Conservation (phyloP, 2,329 filamentous ascomycete genomes). For the Bipolaris gigantea region DNA sequence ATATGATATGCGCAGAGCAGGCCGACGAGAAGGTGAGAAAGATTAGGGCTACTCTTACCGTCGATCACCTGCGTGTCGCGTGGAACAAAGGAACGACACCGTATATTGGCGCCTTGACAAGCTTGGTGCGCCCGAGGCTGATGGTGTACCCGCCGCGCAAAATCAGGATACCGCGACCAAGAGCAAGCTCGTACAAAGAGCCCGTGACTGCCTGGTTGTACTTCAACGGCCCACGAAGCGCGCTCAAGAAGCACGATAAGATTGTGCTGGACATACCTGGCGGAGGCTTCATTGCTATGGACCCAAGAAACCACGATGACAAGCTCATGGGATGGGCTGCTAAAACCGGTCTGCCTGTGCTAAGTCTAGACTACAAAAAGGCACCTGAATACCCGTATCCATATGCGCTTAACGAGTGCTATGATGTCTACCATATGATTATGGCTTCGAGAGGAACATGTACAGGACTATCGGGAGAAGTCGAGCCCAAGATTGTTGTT, state of each 20-base stretch:
- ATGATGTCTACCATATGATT: constrained; percentile 78
- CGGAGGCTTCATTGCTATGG: constrained; percentile 96
- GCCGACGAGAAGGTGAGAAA: constrained; percentile 96
- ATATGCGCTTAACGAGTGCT: constrained; percentile 84
- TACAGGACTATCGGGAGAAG: constrained; percentile 70
- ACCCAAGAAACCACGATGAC: constrained; percentile 90
- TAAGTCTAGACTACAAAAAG: constrained; percentile 90
- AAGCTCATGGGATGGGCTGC: constrained; percentile 91
- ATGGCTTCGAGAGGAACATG: constrained; percentile 73
- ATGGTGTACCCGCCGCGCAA: constrained; percentile 80
- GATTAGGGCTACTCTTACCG: constrained; percentile 80
- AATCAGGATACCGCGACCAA: constrained; percentile 80
- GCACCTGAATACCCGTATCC: constrained; percentile 84
- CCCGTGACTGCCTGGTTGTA: constrained; percentile 88
- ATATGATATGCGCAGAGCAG: constrained; percentile 87
- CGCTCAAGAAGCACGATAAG: constrained; percentile 73
- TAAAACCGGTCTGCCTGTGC: constrained; percentile 80
- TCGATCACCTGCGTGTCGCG: constrained; percentile 86
- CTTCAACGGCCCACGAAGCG: constrained; percentile 82
- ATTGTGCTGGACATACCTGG: constrained; percentile 89
- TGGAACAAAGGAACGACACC: constrained; percentile 96
- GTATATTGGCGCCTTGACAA: constrained; percentile 74
- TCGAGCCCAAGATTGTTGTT: constrained; percentile 68
- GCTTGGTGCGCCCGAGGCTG: constrained; percentile 73
- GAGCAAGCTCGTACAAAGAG: constrained; percentile 78